Percentiles rank a stretch among this genome's conserved stretches.
phyloP scores from a whole-genome alignment of 257 asterid species.

The Nemophila menziesii region DNA sequence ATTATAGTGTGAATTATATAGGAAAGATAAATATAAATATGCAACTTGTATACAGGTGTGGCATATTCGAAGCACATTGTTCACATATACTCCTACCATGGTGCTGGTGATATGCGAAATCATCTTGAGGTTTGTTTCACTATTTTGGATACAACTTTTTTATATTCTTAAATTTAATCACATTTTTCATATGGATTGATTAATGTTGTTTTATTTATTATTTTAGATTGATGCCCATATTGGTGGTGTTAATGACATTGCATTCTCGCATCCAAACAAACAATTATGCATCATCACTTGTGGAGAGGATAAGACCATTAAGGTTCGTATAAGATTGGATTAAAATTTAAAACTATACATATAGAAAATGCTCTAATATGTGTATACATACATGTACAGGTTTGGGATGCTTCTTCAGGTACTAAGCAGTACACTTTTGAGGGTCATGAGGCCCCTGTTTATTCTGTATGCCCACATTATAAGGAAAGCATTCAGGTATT shows the following conservation, averaged over 20 bases:
- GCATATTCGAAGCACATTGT: conserved; percentile 72
- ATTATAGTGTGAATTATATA: background rate
- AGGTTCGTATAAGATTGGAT: conserved; percentile 23
- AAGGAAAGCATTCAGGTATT: conserved; percentile 36
- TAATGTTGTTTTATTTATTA: conserved; percentile 5
- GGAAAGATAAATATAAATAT: background rate
- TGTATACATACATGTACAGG: conserved; percentile 18
- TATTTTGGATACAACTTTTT: background rate
- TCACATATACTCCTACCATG: conserved; percentile 39
- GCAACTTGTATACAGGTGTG: conserved; percentile 32
- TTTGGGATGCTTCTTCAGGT: conserved; percentile 42
- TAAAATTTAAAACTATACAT: no score
- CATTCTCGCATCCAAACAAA: conserved; percentile 42
- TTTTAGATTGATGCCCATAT: conserved; percentile 56
- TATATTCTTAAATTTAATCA: background rate
- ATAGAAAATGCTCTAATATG: background rate
- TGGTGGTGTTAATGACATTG: conserved; percentile 52
- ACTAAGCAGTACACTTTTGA: conserved; percentile 30
- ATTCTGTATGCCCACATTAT: conserved; percentile 40
- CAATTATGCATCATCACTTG: conserved; percentile 46
- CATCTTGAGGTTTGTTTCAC: conserved; percentile 44
- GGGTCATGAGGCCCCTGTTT: conserved; percentile 49
- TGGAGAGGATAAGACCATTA: conserved; percentile 64
- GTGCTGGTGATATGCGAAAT: conserved; percentile 33
- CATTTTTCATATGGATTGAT: background rate